These are phyloP conservation scores for Rhodofomes roseus DNA, from an alignment of 1,284 basidiomycete species.

Conservation along the genomic window DNA sequence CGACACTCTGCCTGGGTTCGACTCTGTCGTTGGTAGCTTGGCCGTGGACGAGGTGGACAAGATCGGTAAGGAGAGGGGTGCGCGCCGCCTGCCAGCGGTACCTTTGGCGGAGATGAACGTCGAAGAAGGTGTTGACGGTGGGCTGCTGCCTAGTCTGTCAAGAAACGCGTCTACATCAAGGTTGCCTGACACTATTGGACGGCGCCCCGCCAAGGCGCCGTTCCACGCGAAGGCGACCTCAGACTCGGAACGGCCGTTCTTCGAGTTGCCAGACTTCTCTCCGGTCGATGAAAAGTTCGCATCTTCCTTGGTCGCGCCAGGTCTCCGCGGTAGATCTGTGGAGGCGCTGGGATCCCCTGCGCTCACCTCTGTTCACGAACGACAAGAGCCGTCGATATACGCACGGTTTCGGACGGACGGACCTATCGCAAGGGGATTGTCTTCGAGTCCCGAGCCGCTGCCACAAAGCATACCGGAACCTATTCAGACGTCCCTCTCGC, in stretches of 20 bases:
- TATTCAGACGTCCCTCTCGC: background rate
- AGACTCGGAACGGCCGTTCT: background rate
- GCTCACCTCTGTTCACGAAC: background rate
- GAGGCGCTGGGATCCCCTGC: background rate
- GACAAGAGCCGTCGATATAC: background rate
- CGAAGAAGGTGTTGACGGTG: background rate
- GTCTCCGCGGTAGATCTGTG: background rate
- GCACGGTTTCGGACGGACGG: no score
- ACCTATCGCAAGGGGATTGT: background rate
- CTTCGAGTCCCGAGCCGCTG: background rate
- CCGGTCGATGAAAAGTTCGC: background rate
- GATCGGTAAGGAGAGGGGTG: constrained; percentile 25
- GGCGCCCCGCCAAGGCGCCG: background rate
- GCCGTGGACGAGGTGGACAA: constrained; percentile 62
- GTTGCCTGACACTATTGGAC: background rate
- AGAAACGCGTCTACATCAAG: background rate
- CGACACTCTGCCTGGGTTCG: constrained; percentile 24
- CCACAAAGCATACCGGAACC: background rate
- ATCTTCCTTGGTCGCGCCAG: background rate
- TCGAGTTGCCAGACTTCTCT: background rate
- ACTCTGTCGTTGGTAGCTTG: constrained; percentile 30
- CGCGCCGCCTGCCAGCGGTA: background rate
- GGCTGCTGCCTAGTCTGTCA: background rate
- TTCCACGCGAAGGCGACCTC: background rate
- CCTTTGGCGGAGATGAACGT: background rate